These are phyloP conservation scores for Podaxis rugospora DNA, from an alignment of 768 basidiomycete species.

Conservation along the genomic window DNA sequence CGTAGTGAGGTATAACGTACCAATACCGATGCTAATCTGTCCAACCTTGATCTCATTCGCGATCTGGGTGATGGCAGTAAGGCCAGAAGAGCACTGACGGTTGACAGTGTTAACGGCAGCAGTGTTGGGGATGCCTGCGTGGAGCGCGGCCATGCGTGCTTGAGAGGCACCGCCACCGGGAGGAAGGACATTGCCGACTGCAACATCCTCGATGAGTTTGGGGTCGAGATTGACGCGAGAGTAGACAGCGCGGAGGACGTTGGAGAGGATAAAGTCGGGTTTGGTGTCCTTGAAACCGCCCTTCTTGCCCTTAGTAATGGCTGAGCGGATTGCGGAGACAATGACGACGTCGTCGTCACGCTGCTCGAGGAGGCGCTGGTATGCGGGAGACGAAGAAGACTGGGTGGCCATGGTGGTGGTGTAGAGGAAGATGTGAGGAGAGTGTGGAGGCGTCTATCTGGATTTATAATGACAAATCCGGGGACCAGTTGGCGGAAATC, in stretches of 20 bases:
- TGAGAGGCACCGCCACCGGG: slow-evolving; percentile 77
- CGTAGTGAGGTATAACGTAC: slow-evolving; percentile 33
- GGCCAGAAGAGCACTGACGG: slow-evolving; percentile 85
- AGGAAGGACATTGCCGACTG: slow-evolving; percentile 86
- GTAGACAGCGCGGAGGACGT: slow-evolving; percentile 73
- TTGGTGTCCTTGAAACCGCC: slow-evolving; percentile 91
- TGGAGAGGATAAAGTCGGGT: slow-evolving; percentile 77
- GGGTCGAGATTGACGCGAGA: slow-evolving; percentile 69
- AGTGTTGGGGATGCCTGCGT: slow-evolving; percentile 79
- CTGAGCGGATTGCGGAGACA: slow-evolving; percentile 82
- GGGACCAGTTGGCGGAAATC: not conserved
- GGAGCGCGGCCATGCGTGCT: slow-evolving; percentile 84
- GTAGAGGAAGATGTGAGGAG: slow-evolving; percentile 13
- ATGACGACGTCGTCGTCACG: slow-evolving; percentile 88
- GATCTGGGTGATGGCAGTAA: slow-evolving; percentile 78
- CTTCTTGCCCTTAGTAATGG: slow-evolving; percentile 86
- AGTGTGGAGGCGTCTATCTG: not conserved
- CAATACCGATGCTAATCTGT: slow-evolving; percentile 88
- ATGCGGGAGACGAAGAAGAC: slow-evolving; percentile 35
- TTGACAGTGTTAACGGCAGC: slow-evolving; percentile 79
- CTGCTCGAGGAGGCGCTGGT: slow-evolving; percentile 62
- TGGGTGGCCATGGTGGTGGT: slow-evolving; percentile 27
- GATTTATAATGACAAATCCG: slow-evolving; percentile 4
- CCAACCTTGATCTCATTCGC: slow-evolving; percentile 75
- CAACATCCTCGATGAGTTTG: slow-evolving; percentile 76